phyloP scores from a whole-genome alignment of 345 rosid species.

The Eutrema heterophyllum region DNA sequence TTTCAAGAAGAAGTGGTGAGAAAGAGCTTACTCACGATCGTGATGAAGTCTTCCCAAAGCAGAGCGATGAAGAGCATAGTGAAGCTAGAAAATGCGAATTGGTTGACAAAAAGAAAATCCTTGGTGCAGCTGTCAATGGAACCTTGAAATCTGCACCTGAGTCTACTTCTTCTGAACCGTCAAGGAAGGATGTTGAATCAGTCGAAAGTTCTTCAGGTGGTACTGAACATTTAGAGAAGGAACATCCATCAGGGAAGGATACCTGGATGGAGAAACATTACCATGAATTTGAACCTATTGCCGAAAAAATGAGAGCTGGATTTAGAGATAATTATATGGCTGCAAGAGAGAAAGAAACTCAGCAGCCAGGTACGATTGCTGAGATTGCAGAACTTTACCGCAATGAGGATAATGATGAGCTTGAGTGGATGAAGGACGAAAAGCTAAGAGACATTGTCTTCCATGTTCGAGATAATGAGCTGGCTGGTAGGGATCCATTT shows the following conservation, averaged over 20 bases:
- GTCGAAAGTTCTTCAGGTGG: slow-evolving; percentile 25
- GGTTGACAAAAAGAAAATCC: slow-evolving; percentile 18
- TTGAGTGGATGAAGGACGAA: slow-evolving; percentile 92
- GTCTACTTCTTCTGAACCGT: slow-evolving; percentile 22
- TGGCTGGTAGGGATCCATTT: slow-evolving; percentile 84
- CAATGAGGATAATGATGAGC: slow-evolving; percentile 49
- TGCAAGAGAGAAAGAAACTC: slow-evolving; percentile 57
- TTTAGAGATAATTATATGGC: slow-evolving; percentile 63
- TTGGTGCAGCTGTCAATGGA: slow-evolving; percentile 28
- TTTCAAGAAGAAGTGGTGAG: slow-evolving; percentile 38
- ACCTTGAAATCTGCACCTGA: slow-evolving; percentile 14
- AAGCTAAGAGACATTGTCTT: slow-evolving; percentile 72
- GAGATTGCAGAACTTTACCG: slow-evolving; percentile 44
- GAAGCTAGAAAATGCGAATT: slow-evolving; percentile 18
- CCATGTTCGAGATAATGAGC: slow-evolving; percentile 84
- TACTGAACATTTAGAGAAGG: slow-evolving; percentile 18
- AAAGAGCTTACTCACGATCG: slow-evolving; percentile 30
- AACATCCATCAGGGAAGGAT: slow-evolving; percentile 28
- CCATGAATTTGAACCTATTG: slow-evolving; percentile 64
- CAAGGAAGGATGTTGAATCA: slow-evolving; percentile 19
- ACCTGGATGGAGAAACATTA: slow-evolving; percentile 68
- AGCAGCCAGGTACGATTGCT: slow-evolving; percentile 23
- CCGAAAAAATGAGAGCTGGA: slow-evolving; percentile 63
- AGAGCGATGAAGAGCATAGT: slow-evolving; percentile 19
- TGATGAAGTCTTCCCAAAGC: slow-evolving; percentile 16